Base-by-base conservation (phyloP, 2,329 filamentous ascomycete genomes). In the Phyllosticta capitalensis region DNA sequence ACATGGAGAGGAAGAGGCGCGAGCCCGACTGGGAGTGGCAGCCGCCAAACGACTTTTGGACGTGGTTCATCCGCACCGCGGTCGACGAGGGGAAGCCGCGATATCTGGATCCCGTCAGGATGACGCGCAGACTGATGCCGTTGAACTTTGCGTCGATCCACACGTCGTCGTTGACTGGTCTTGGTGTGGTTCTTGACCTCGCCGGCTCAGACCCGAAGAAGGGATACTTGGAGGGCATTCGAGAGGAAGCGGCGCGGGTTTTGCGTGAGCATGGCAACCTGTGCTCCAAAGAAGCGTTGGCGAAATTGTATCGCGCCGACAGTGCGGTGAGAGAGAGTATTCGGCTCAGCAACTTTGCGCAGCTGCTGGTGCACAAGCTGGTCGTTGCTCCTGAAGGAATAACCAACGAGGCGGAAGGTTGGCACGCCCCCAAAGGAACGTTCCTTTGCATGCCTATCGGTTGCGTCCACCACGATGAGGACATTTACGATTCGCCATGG, bases 121-220 rank as follows among this genome's bases (percentile, higher is more conserved):
- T 85, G 17, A 78, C 80, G 1, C 76, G 79, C 62, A 74, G 79
- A 14, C 67, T 84, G 5, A 69, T 85, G 38, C 79, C 81, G 0
- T 71, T 85, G 51, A 79, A 83, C 65, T 83, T 84, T 61, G 82
- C 81, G 2, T 78, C 81, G 19, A 82, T 83, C 24, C 81, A 84
- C 68, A 84, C 82, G 1, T 83, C 82, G 0, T 75, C 78, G 6
- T 64, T 83, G 12, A 82, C 81, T 0, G 75, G 77, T 2, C 76
- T 78, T 52, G 75, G 75, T 33, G 21, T 28, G 14, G 14, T 59
- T 69, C 28, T 60, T 3, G 58, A 60, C 14, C 53, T 60, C 7
- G 64, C 63, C 49, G 60, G 61, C 53, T 64, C 65, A 4, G 61
- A 63, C 9, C 56, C 61, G 9, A 20, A 38, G 76, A 30, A 12